Base-by-base conservation (phyloP, 179 eudicot genomes). In the Beta lomatogona region DNA sequence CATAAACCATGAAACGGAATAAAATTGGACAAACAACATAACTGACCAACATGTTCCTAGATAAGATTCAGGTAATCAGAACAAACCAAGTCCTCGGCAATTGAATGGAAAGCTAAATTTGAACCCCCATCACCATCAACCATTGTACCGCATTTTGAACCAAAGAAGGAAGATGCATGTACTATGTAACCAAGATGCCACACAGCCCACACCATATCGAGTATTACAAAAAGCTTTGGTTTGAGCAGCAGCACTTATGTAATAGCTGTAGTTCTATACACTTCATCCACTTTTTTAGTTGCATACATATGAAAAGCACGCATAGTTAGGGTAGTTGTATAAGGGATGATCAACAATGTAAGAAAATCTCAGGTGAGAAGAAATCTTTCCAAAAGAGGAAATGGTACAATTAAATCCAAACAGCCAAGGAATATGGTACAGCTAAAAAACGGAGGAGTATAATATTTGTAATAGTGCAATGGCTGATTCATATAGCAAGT, bases 1-100 rank as follows among this genome's bases (percentile, higher is more conserved):
- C 77, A 68, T 76, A 72, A 10, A 53, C 55, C 44, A 77, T 22
- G 57, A 71, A 71, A 75, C 70, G 64, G 67, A 69, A 73, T 65
- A 68, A 64, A 31, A 59, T 36, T 61, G 22, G 58, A 76, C 25
- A 50, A 16, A 57, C 59, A 82, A 63, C 64, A 50, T 22, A 54
- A 53, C 16, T 41, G 53, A 76, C 48, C 66, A 21, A 9, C 53
- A 58, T 57, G 48, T 5, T 46, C 28, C 22, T 45, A 46, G 63
- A 25, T 44, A 64, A 52, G 13, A 55, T 44, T 44, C 53, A 79
- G 31, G 14, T 80, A 12, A 73, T 21, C 57, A 28, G 58, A 19
- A 53, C 44, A 52, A 12, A 41, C 15, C 61, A 61, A 36, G 46
- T 59, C 55, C 70, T 71, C 25, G 45, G 48, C 67, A 6, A n/a